Evolutionary conservation across 495 filamentous ascomycete genomes (phyloP).

Genomic region (Trypethelium eluteriae): DNA sequence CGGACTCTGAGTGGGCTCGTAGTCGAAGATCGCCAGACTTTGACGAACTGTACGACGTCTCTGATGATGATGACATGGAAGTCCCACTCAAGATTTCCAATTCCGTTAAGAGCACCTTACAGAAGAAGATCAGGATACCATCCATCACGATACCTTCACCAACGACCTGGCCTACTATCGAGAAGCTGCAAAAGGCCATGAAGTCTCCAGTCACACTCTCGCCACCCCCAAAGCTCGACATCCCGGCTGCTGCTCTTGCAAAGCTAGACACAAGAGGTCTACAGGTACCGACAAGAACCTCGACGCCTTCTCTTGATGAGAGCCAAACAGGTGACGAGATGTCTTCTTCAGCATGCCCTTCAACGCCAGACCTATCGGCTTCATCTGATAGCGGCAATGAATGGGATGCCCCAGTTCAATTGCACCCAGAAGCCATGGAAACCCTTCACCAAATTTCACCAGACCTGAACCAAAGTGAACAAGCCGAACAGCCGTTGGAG

Average conservation of each 20-base stretch:
- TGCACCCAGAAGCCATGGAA: conserved; percentile 68
- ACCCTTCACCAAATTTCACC: conserved; percentile 68
- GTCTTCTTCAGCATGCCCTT: conserved; percentile 66
- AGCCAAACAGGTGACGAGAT: conserved; percentile 80
- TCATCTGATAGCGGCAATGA: conserved; percentile 43
- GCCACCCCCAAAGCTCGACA: conserved; percentile 64
- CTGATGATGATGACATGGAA: conserved; percentile 58
- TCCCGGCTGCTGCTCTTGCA: conserved; percentile 65
- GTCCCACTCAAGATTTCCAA: conserved; percentile 35
- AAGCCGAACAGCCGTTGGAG: conserved; percentile 42
- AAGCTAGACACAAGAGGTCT: conserved; percentile 51
- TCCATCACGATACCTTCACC: conserved; percentile 66
- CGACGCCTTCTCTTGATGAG: conserved; percentile 81
- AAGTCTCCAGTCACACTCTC: conserved; percentile 66
- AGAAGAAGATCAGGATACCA: conserved; percentile 47
- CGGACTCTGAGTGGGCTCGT: conserved; percentile 35
- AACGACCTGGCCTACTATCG: conserved; percentile 50
- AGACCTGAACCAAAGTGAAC: conserved; percentile 44
- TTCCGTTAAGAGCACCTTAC: conserved; percentile 42
- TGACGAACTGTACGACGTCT: conserved; percentile 80
- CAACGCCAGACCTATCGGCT: conserved; percentile 65
- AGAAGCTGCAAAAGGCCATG: conserved; percentile 43
- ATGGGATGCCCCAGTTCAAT: conserved; percentile 58
- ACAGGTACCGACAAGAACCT: conserved; percentile 60
- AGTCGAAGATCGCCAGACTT: conserved; percentile 51